A percentile compares a stretch with the other conserved stretches of the same genome.
phyloP scores from a whole-genome alignment of 768 basidiomycete species.

The Royoungia palumana region DNA sequence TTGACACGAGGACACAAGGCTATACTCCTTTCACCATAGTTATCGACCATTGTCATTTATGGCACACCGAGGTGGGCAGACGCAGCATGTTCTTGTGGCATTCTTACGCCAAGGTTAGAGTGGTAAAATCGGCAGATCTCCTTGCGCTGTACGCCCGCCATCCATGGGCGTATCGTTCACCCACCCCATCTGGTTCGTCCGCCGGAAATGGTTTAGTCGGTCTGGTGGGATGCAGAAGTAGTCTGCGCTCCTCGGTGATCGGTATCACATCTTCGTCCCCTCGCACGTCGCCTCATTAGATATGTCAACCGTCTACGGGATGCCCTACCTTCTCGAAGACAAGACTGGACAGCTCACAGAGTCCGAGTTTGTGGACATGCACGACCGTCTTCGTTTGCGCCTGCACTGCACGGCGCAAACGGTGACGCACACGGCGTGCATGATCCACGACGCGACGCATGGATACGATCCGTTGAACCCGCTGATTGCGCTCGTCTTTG shows the following conservation, averaged over 20 bases:
- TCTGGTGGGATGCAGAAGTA: slow-evolving; percentile 23
- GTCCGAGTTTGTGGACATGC: slow-evolving; percentile 59
- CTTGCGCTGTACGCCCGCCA: slow-evolving; percentile 20
- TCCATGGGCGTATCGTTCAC: slow-evolving; percentile 15
- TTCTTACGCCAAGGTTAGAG: slow-evolving; percentile 14
- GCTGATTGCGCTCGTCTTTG: slow-evolving; percentile 50
- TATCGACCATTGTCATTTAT: slow-evolving; percentile 12
- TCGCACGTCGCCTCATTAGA: slow-evolving; percentile 2
- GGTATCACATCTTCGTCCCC: neutral
- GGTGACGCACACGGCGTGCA: slow-evolving; percentile 44
- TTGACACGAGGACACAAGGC: slow-evolving; percentile 20
- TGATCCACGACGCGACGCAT: slow-evolving; percentile 44
- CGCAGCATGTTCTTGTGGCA: slow-evolving; percentile 17
- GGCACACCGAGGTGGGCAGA: slow-evolving; percentile 10
- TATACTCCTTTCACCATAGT: slow-evolving; percentile 15
- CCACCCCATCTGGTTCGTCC: slow-evolving; percentile 13
- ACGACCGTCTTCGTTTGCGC: slow-evolving; percentile 53
- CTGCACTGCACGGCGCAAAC: slow-evolving; percentile 48
- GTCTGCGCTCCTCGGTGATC: slow-evolving; percentile 1
- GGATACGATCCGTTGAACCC: slow-evolving; percentile 34
- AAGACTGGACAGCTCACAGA: slow-evolving; percentile 50
- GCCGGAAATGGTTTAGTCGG: slow-evolving; percentile 24
- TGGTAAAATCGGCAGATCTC: slow-evolving; percentile 22
- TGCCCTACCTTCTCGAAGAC: slow-evolving; percentile 66
- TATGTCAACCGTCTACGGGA: slow-evolving; percentile 44